Base-by-base conservation (phyloP, 805 yeast genomes). In the Ogataea saltuana region DNA sequence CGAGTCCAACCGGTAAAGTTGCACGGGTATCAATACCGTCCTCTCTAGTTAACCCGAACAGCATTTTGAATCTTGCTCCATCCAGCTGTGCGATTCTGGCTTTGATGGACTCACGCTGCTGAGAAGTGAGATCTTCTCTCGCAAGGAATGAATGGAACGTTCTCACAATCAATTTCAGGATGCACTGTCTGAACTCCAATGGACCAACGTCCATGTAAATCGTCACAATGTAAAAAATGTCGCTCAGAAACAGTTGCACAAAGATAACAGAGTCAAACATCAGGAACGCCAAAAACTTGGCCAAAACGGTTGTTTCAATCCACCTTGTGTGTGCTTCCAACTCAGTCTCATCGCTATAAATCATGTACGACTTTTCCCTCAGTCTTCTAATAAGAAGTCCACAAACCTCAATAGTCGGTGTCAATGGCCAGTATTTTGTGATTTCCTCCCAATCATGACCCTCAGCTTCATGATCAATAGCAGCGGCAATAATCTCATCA, bases 381-480 rank as follows among this genome's bases (percentile, higher is more conserved):
- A 88, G 60, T 48, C 85, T 70, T 23, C 71, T 61, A 28, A 88
- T 69, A 2, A 87, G 75, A 39, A 77, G 73, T 6, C 87, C 83
- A 54, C 88, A 81, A 2, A 86, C 70, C 49, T 82, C 87, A n/a
- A 82, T 69, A 1, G 91, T 81, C 3, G 95, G 89, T 17, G 78
- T 68, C 11, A 78, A 62, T 1, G 83, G 74, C 50, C 88, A 67
- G n/a, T 84, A 71, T 1, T 83, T 72, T 2, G 83, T 72, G 5
- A 81, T 74, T 35, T 74, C 76, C 15, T 74, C 72, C 88, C 88
- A 85, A 36, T 75, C 81, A 28, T 78, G 75, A 4, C 83, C 85
- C 51, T 83, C 88, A n/a, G 88, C 81, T 51, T 83, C 85, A 55
- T 83, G 78, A 50, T 85, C 93, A 51, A 86, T 74, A 1, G 89